These are phyloP conservation scores for Corymbia maculata DNA, from an alignment of 345 rosid species.

Conservation along the genomic window DNA sequence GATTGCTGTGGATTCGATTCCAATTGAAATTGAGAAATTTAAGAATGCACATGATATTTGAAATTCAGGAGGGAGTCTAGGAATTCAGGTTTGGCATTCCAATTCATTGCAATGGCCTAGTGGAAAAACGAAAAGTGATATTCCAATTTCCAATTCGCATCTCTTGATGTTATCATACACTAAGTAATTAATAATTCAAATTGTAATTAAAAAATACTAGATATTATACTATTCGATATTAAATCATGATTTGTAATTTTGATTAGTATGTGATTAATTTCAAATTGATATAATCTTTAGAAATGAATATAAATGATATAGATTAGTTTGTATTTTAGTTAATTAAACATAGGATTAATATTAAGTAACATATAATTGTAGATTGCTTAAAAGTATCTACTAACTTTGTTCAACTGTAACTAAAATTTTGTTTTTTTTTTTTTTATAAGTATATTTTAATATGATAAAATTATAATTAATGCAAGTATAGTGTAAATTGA, in stretches of 20 bases:
- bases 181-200: not conserved
- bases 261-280: not conserved
- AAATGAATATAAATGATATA: not conserved
- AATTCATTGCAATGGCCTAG: not conserved
- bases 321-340: not conserved
- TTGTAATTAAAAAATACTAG: not conserved
- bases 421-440: too few species aligned
- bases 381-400: not conserved
- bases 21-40: not conserved
- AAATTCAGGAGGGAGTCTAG: not conserved
- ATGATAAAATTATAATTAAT: too few species aligned
- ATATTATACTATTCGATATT: not conserved
- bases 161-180: not conserved
- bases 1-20: too few species aligned
- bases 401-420: not conserved
- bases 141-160: not conserved
- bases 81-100: not conserved
- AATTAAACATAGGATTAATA: not conserved
- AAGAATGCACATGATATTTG: not conserved
- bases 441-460: not conserved
- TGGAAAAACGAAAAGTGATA: not conserved
- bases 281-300: not conserved
- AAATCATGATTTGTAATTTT: not conserved
- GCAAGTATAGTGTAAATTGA: not conserved
- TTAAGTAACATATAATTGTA: not conserved